phyloP scores from a whole-genome alignment of 148 eudicot genomes.

The Vaccinium corymbosum region DNA sequence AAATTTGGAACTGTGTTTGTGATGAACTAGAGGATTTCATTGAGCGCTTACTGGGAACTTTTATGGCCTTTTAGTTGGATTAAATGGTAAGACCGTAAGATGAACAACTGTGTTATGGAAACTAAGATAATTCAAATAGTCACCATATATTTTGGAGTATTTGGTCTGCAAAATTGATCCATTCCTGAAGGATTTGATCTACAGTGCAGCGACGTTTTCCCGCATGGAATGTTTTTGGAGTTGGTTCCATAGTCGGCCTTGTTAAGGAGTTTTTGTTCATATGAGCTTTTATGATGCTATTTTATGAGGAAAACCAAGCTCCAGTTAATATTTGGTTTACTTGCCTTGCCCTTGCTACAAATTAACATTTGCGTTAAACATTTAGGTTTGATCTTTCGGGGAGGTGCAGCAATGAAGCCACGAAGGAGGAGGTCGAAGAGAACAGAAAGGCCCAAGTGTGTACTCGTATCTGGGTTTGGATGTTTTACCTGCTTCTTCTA shows the following conservation, averaged over 20 bases:
- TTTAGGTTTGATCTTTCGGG: slow-evolving; percentile 90
- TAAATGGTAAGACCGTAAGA: not conserved
- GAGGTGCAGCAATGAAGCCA: slow-evolving; percentile 57
- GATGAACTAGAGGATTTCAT: not conserved
- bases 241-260: not conserved
- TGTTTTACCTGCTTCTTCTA: not conserved
- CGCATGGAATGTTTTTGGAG: not conserved
- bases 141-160: not conserved
- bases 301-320: not conserved
- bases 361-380: not conserved
- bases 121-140: not conserved
- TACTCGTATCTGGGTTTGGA: not conserved
- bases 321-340: slow-evolving; percentile 3
- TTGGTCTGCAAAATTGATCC: not conserved
- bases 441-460: slow-evolving; percentile 70
- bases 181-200: not conserved
- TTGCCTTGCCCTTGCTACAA: slow-evolving; percentile 6
- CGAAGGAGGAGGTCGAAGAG: slow-evolving; percentile 74
- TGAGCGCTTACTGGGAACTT: not conserved
- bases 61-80: not conserved
- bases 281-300: not conserved
- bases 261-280: not conserved
- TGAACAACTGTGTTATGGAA: not conserved
- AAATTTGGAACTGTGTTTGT: not conserved
- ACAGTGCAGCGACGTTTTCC: not conserved